Percentiles rank a stretch among this genome's conserved stretches.
Conservation (phyloP, 202 grass and related monocot species). For the Panicum hallii region DNA sequence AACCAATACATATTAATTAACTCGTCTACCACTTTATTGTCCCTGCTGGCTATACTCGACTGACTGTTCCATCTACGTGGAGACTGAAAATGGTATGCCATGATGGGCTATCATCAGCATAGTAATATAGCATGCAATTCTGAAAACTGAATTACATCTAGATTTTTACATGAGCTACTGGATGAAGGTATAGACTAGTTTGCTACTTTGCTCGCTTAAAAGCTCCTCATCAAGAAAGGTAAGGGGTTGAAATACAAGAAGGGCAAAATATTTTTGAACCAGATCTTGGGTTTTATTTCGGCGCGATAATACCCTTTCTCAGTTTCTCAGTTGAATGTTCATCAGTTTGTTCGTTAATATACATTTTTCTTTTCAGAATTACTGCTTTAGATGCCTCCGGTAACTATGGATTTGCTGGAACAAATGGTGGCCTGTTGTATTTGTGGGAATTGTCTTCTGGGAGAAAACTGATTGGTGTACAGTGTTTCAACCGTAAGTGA, state of each 20-base stretch:
- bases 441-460: conserved; percentile 86
- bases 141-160: background rate
- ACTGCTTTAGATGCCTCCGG: conserved; percentile 64
- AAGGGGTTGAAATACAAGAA: background rate
- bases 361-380: conserved; percentile 62
- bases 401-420: conserved; percentile 79
- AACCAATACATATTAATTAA: background rate
- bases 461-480: conserved; percentile 55
- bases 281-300: conserved; percentile 12
- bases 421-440: conserved; percentile 72
- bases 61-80: background rate
- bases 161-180: conserved; percentile 3
- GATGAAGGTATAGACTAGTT: conserved; percentile 19
- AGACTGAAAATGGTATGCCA: conserved; percentile 1
- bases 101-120: background rate
- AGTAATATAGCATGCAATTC: background rate
- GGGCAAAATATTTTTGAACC: background rate
- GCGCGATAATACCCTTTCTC: background rate
- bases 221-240: conserved; percentile 2
- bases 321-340: conserved; percentile 35
- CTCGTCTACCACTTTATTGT: background rate
- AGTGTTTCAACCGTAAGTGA: conserved; percentile 73
- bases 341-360: conserved; percentile 8
- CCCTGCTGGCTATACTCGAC: conserved; percentile 1
- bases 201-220: conserved; percentile 22